Percentiles rank a stretch among this genome's conserved stretches.
Evolutionary conservation across 257 asterid species (phyloP).

Genomic region (Solanum sparsipilum): DNA sequence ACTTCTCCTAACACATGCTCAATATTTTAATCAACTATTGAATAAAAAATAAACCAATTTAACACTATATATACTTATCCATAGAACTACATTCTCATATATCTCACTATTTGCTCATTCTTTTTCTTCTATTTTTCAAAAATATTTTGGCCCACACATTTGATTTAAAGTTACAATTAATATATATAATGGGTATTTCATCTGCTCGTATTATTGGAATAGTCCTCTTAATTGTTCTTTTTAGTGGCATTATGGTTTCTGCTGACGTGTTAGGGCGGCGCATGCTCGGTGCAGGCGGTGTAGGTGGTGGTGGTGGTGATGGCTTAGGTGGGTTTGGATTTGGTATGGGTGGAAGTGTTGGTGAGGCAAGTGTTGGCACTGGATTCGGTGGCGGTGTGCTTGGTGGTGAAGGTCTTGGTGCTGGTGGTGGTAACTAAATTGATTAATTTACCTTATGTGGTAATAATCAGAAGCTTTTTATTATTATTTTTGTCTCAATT

Average conservation of each 20-base stretch:
- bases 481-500: too few species aligned
- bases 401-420: not conserved
- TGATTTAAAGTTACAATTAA: not conserved
- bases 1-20: not conserved
- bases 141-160: not conserved
- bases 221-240: not conserved
- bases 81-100: not conserved
- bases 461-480: rapidly evolving
- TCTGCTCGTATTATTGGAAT: not conserved
- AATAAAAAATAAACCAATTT: not conserved
- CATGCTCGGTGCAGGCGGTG: not conserved
- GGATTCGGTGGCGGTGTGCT: not conserved
- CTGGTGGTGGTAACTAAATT: not conserved
- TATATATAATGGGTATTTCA: not conserved
- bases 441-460: rapidly evolving
- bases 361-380: not conserved
- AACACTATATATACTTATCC: not conserved
- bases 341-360: not conserved
- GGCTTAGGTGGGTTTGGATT: not conserved
- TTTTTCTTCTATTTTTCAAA: not conserved
- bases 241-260: not conserved
- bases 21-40: not conserved
- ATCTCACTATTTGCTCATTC: not conserved
- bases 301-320: not conserved
- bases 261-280: not conserved